Base-by-base conservation (phyloP, 805 yeast genomes). In the Myxozyma neotropica region DNA sequence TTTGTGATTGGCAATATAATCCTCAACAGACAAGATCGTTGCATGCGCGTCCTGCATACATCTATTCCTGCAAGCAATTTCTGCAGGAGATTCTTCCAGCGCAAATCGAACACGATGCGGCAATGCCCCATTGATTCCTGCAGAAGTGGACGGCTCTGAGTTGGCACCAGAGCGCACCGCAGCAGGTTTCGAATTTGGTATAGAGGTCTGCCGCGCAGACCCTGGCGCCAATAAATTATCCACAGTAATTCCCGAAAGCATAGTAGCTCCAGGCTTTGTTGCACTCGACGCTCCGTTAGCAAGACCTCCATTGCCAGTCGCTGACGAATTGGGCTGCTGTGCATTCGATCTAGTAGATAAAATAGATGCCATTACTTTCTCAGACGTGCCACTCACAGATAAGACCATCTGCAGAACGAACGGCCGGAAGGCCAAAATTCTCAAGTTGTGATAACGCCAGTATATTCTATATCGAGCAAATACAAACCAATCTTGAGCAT, bases 371-470 rank as follows among this genome's bases (percentile, higher is more conserved):
- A 47, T 42, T 13, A 43, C 55, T 45, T 55, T 36, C 29, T 36
- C 51, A 4, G 29, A 33, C 12, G 65, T 53, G 13, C 59, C 63
- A 24, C 67, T 67, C 44, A 63, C 61, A 15, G 58, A 76, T 53
- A 77, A 71, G 15, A 78, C 79, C 61, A 81, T 75, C 70, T 82
- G 83, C 79, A 84, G 77, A 38, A 85, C 78, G 65, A 81, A 82
- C 1, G 85, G 82, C 57, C 87, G 75, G 62, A 83, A 79, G 27
- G 84, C 70, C 24, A 83, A 75, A 49, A 83, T 79, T 59, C 83
- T 83, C 47, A 85, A 66, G 70, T 83, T 82, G 58, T 79, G 79
- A 56, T 79, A 82, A 66, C 86, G 74, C 89, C 89, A 85, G 45
- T 75, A 75, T 44, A 85, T 71, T 60, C 85, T 75, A 63, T 77